Conservation (phyloP, 768 basidiomycete genomes). For the Suillus lakei region DNA sequence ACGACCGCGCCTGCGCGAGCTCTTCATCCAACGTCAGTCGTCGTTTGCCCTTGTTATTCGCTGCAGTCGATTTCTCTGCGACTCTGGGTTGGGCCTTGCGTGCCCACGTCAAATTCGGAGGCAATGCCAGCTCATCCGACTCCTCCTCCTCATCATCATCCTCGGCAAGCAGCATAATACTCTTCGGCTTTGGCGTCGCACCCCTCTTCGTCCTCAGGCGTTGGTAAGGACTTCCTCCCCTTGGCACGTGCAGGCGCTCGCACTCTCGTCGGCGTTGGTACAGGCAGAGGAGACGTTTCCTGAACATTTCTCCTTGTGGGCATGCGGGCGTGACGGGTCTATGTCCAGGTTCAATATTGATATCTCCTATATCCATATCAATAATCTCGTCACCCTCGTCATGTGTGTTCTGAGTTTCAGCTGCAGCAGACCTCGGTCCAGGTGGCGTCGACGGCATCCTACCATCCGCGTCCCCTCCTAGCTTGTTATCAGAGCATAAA, state of each 20-base stretch:
- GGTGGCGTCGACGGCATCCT: conserved; percentile 56
- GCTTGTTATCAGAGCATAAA: conserved; percentile 75
- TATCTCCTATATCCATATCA: conserved; percentile 43
- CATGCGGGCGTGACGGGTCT: conserved; percentile 22
- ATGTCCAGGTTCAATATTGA: conserved; percentile 8
- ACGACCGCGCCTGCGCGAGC: conserved; percentile 48
- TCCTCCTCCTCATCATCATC: conserved; percentile 39
- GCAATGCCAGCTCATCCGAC: conserved; percentile 37
- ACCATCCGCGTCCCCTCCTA: conserved; percentile 52
- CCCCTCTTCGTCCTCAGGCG: conserved; percentile 30
- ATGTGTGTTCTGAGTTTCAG: neutral
- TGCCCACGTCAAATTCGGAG: conserved; percentile 23
- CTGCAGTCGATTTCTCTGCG: neutral
- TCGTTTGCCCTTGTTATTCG: conserved; percentile 30
- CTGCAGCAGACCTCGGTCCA: conserved; percentile 29
- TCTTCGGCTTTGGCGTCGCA: conserved; percentile 35
- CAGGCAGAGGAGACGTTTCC: conserved; percentile 71
- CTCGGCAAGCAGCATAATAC: conserved; percentile 18
- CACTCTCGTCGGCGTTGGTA: conserved; percentile 54
- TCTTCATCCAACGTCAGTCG: conserved; percentile 73
- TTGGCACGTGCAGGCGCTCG: conserved; percentile 56
- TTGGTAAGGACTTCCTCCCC: neutral
- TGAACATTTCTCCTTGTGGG: conserved; percentile 46
- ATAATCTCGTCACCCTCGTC: conserved; percentile 32
- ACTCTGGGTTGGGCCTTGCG: neutral